Percentiles rank a stretch among this genome's conserved stretches.
Evolutionary conservation across 2,329 filamentous ascomycete species (phyloP).

Genomic region (Colletotrichum camelliae): DNA sequence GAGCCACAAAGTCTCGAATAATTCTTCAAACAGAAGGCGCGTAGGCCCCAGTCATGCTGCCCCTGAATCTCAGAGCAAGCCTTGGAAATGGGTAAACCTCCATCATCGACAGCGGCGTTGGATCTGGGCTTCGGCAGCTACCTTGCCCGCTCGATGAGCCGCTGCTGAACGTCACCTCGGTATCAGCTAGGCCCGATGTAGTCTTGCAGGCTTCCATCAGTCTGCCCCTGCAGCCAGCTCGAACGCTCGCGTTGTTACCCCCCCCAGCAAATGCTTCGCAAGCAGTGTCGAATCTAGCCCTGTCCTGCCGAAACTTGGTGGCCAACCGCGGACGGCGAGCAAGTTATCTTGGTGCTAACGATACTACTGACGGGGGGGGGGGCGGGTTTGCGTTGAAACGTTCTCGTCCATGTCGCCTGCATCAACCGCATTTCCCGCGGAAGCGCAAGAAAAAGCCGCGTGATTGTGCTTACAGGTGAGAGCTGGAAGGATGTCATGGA

Average conservation of each 20-base stretch:
- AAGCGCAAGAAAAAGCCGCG: neutral
- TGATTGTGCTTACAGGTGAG: neutral
- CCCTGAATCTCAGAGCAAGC: neutral
- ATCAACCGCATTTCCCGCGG: neutral
- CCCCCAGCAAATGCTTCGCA: neutral
- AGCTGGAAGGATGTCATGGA: neutral
- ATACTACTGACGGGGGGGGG: neutral
- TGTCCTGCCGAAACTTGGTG: neutral
- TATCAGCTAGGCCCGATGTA: neutral
- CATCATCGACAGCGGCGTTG: neutral
- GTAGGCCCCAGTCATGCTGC: neutral
- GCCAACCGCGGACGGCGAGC: neutral
- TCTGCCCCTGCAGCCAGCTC: neutral
- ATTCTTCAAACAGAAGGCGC: neutral
- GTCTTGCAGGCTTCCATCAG: neutral
- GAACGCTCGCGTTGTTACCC: neutral
- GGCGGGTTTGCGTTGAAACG: neutral
- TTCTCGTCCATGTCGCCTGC: neutral
- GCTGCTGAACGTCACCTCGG: neutral
- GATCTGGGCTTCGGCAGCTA: neutral
- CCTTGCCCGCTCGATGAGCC: neutral
- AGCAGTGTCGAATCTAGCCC: neutral
- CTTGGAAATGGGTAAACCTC: neutral
- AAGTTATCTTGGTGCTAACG: neutral
- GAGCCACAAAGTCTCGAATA: neutral